A percentile compares a stretch with the other conserved stretches of the same genome.
These are phyloP conservation scores for Oryza meyeriana DNA, from an alignment of 176 grass and related monocot species.

Conservation along the genomic window DNA sequence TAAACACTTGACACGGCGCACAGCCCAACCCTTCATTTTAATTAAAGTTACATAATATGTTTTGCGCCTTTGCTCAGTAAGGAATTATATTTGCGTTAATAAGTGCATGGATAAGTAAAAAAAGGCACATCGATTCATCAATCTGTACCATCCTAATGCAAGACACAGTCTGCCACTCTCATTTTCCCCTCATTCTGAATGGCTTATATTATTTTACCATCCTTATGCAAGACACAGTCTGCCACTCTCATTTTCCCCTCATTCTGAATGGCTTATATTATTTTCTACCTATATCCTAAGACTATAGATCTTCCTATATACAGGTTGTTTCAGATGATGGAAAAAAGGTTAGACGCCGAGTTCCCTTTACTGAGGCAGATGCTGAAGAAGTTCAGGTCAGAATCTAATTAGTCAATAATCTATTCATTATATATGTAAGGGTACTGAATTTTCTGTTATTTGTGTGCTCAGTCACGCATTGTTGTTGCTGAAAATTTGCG, in stretches of 20 bases:
- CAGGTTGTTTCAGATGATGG: constrained; percentile 95
- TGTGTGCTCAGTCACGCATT: constrained; percentile 62
- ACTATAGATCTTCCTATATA: not conserved
- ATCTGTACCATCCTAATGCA: not conserved
- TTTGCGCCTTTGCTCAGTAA: not conserved
- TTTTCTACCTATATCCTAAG: not conserved
- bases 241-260: not conserved
- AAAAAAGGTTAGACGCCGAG: constrained; percentile 63
- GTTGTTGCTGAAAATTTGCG: constrained; percentile 96
- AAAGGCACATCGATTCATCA: not conserved
- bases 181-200: constrained; percentile 6
- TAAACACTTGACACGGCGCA: not conserved
- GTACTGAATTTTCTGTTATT: constrained; percentile 18
- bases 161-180: not conserved
- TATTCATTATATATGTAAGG: not conserved
- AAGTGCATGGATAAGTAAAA: constrained; percentile 6
- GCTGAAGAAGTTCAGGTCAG: constrained; percentile 86
- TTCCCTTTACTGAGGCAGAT: constrained; percentile 69
- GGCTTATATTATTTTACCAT: not conserved
- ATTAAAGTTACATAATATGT: constrained; percentile 2
- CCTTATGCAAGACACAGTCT: too few relatives aligned
- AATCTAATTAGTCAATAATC: not conserved
- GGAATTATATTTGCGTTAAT: constrained; percentile 6
- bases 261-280: constrained; percentile 11
- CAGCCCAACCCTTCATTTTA: not conserved